Conservation (phyloP, 192 early-diverging fungal species). For the Backusella tuberculispora region DNA sequence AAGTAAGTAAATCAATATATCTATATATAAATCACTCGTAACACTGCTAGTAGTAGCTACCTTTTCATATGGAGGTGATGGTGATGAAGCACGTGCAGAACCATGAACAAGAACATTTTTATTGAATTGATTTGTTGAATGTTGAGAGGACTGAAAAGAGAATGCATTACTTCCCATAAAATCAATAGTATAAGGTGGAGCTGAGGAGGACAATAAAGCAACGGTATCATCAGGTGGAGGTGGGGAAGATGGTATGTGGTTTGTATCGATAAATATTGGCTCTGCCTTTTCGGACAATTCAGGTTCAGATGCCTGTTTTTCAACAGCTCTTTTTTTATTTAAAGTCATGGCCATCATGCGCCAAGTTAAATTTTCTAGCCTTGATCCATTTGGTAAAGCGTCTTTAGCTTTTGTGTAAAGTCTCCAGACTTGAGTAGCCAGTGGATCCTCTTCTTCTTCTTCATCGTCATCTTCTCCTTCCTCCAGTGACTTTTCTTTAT, state of each 20-base stretch:
- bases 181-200: conserved; percentile 33
- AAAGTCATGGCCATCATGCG: conserved; percentile 74
- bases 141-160: not conserved
- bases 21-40: not conserved
- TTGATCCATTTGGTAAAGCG: conserved; percentile 68
- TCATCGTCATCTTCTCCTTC: conserved; percentile 36
- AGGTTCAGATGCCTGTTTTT: not conserved
- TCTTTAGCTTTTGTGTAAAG: conserved; percentile 79
- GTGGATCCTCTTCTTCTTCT: conserved; percentile 50
- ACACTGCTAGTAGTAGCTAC: not conserved
- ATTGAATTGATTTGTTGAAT: not conserved
- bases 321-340: conserved; percentile 24
- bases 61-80: not conserved
- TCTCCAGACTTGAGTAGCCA: conserved; percentile 67
- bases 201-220: conserved; percentile 31
- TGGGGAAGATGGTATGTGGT: not conserved
- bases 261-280: not conserved
- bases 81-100: conserved; percentile 20
- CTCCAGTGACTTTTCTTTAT: conserved; percentile 26
- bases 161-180: conserved; percentile 22
- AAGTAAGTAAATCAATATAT: not conserved
- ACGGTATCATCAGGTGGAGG: conserved; percentile 34
- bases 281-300: not conserved
- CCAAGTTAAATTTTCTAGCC: conserved; percentile 85
- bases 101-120: conserved; percentile 27